These are phyloP conservation scores for Citrus sinensis DNA, from an alignment of 345 rosid species.

Conservation along the genomic window DVS_A1.0 CM039166.1:15772501-15773000, in stretches of 20 bases:
- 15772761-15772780: slow-evolving; percentile 91
- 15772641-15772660: slow-evolving; percentile 75
- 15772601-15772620: slow-evolving; percentile 74
- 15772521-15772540: slow-evolving; percentile 14
- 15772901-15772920: slow-evolving; percentile 45
- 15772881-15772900: slow-evolving; percentile 93
- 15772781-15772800: slow-evolving; percentile 94
- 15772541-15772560: slow-evolving; percentile 73
- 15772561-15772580: slow-evolving; percentile 79
- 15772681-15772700: neutral
- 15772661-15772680: slow-evolving; percentile 41
- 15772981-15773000: neutral
- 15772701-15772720: slow-evolving; percentile 13
- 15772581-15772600: slow-evolving; percentile 89
- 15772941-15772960: neutral
- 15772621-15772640: slow-evolving; percentile 84
- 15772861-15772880: slow-evolving; percentile 91
- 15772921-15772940: neutral
- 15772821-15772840: slow-evolving; percentile 99
- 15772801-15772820: slow-evolving; percentile 89
- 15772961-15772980: neutral
- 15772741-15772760: slow-evolving; percentile 94
- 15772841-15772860: slow-evolving; percentile 96
- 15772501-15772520: neutral
- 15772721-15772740: slow-evolving; percentile 17